Base-by-base conservation (phyloP, 345 rosid species). In the Bretschneidera sinensis region DNA sequence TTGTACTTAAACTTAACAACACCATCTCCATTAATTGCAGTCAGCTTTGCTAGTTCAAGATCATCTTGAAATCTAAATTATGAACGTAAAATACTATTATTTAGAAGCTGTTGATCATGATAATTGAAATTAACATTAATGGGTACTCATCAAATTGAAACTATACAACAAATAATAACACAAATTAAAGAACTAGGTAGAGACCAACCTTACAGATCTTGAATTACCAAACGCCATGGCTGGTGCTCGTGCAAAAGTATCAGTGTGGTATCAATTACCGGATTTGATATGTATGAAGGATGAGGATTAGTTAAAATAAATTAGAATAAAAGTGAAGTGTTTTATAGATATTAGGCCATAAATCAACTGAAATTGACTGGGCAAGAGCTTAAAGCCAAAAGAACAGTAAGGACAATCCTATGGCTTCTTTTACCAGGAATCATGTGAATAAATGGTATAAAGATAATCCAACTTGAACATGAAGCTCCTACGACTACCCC, bases 181-280 rank as follows among this genome's bases (percentile, higher is more conserved):
- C 15, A 34, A 39, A 39, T 39, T 39, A 5, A 61, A 57, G 48
- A 69, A 57, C 18, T 28, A 17, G 65, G 55, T 4, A 23, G 62
- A 35, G 48, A 63, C 80, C 49, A 57, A 91, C 96, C 97, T 91
- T 23, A 83, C 86, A 59, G 89, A 84, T 83, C 87, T 84, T 68
- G 91, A 74, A 68, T 78, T 64, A 33, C 57, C 66, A 71, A 33
- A 78, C 51, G 69, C 84, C 78, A 78, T 78, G 49, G n/a, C n/a
- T n/a, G n/a, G 54, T 62, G 54, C 60, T 20, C 19, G 31, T 61
- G 48, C 21, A 15, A 57, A 62, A 53, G 17, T 28, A 10, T 10
- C 48, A n/a, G 33, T 9, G 35, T 13, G 6, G 70, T 51, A 54
- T 71, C 56, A 51, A 28, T 43, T 14, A 11, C 45, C 16, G 15